Percentiles rank a stretch among this genome's conserved stretches.
Evolutionary conservation across 805 yeast species (phyloP).

Genomic region (Kodamaea kakaduensis): DNA sequence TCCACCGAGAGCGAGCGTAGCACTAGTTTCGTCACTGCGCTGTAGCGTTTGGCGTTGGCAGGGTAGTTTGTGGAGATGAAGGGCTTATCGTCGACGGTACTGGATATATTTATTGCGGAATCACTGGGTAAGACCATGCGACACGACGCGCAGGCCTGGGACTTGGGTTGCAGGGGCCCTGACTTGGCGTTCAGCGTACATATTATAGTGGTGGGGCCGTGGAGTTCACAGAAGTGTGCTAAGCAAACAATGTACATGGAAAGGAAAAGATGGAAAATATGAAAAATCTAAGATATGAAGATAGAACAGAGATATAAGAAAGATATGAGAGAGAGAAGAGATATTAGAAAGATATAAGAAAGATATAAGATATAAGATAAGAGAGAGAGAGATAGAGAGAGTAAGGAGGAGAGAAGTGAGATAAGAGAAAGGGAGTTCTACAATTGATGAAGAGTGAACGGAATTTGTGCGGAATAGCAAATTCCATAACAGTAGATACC

Average conservation of each 20-base stretch:
- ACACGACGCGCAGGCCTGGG: slow-evolving; percentile 57
- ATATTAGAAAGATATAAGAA: neutral
- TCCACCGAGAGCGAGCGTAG: slow-evolving; percentile 67
- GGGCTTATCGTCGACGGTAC: slow-evolving; percentile 18
- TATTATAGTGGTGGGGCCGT: slow-evolving; percentile 65
- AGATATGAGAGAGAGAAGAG: neutral
- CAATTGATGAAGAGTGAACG: too few species aligned
- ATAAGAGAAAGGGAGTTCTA: too few species aligned
- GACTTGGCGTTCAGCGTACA: slow-evolving; percentile 48
- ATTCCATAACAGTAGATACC: too few species aligned
- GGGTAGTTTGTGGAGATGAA: slow-evolving; percentile 64
- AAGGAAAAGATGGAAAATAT: slow-evolving; percentile 1
- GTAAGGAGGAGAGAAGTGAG: neutral
- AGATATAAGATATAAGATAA: neutral
- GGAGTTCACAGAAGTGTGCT: slow-evolving; percentile 76
- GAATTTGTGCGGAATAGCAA: too few species aligned
- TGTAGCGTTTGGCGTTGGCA: slow-evolving; percentile 41
- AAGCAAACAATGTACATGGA: slow-evolving; percentile 44
- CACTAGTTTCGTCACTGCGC: slow-evolving; percentile 54
- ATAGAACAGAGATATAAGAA: too few species aligned
- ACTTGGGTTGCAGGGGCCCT: slow-evolving; percentile 28
- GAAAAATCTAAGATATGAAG: slow-evolving; percentile 1
- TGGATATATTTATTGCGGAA: slow-evolving; percentile 17
- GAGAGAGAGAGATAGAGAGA: neutral
- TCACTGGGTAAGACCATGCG: slow-evolving; percentile 47